Base-by-base conservation (phyloP, 108 stramenopile species). In the Seminavis robusta region DNA sequence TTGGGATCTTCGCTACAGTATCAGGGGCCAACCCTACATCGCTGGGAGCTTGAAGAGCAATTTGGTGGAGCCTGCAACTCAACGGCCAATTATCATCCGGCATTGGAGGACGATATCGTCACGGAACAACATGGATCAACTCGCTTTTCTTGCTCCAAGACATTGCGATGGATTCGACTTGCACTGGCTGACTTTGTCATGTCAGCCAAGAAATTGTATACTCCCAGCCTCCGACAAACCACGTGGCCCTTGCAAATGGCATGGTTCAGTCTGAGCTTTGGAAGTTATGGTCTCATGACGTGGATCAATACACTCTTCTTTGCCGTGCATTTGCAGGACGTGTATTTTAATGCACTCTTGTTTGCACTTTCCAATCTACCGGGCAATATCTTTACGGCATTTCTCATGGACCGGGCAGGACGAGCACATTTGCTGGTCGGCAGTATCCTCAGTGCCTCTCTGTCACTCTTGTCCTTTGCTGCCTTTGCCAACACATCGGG, bases 261-360 rank as follows among this genome's bases (percentile, higher is more conserved):
- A 32, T 91, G 89, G 89, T 91, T 91, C 36, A 65, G 67, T 29
- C 52, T 91, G 1, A 75, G 72, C 2, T 87, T 85, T 65, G 83
- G 81, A 31, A 74, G 76, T 7, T 91, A 91, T 58, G 83, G 85
- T 20, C 62, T 91, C 19, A 51, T 77, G 20, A 87, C 83, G 2
- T 91, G 89, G 89, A 91, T 91, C 60, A 91, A 91, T 56, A 79
- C 65, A 9, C 45, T 91, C 0, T 91, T 91, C 70, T 76, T 75
- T 9, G 51, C 70, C 39, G 77, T 87, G 24, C 77, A 91, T 45
- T 53, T 91, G 38, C 44, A 86, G 37, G 74, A 91, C 58, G 50
- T 87, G 0, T 91, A 91, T 46, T 71, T 69, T 40, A 91, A 87
- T 63, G 76, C 85, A 20, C 65, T 91, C 21, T 58, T 91, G 25